phyloP scores from a whole-genome alignment of 768 basidiomycete species.

The Boletus vinaceobasis region DNA sequence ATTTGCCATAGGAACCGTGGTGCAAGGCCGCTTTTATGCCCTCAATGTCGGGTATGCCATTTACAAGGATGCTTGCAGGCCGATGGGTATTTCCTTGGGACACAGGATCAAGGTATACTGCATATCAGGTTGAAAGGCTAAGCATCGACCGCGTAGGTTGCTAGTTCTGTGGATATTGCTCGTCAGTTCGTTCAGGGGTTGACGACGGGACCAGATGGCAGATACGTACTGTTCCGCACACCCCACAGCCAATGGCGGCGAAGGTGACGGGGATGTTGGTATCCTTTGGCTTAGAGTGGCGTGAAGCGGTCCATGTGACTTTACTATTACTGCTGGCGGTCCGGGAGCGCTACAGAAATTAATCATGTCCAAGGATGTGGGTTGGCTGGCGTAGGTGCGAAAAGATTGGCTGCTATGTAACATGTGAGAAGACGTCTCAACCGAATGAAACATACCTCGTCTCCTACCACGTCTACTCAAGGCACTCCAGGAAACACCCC shows the following conservation, averaged over 20 bases:
- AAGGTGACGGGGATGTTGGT: conserved; percentile 55
- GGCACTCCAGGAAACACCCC: conserved; percentile 33
- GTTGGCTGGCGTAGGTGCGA: neutral
- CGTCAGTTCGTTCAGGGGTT: neutral
- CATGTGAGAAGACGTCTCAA: neutral
- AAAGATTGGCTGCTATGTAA: neutral
- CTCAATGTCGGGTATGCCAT: conserved; percentile 84
- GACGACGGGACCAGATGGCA: neutral
- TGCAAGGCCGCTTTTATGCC: conserved; percentile 73
- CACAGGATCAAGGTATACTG: conserved; percentile 83
- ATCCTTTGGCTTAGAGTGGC: conserved; percentile 24
- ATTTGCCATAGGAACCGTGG: conserved; percentile 70
- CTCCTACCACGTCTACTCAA: conserved; percentile 63
- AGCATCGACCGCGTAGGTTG: conserved; percentile 50
- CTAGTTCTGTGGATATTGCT: conserved; percentile 49
- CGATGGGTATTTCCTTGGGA: conserved; percentile 45
- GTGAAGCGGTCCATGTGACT: conserved; percentile 26
- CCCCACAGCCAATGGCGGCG: conserved; percentile 79
- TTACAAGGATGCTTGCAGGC: conserved; percentile 69
- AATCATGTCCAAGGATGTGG: too few species aligned
- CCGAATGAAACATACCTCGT: conserved; percentile 53
- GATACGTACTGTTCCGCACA: conserved; percentile 64
- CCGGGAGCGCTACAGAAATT: neutral
- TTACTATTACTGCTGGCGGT: neutral
- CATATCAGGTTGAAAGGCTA: neutral